These are phyloP conservation scores for Corchorus capsularis DNA, from an alignment of 345 rosid species.

Conservation along the genomic window DNA sequence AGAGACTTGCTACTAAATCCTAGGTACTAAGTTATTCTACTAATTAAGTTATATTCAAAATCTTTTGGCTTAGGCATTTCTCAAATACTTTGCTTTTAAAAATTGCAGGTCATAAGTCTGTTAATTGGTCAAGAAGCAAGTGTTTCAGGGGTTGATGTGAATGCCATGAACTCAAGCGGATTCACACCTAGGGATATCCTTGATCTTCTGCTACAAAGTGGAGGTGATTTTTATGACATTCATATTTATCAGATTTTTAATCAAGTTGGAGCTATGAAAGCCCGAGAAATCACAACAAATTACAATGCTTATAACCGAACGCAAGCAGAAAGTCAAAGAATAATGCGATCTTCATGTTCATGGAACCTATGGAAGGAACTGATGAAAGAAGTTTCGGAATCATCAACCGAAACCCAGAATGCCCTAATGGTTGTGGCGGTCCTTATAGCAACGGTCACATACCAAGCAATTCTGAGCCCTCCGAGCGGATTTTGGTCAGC, in stretches of 20 bases:
- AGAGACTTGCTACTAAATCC: background rate
- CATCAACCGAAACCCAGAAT: constrained; percentile 13
- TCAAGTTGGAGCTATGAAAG: constrained; percentile 11
- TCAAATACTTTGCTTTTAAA: background rate
- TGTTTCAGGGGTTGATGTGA: constrained; percentile 1
- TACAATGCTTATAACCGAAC: background rate
- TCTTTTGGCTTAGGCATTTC: background rate
- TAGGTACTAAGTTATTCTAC: background rate
- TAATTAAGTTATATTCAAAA: background rate
- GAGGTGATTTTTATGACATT: constrained; percentile 10
- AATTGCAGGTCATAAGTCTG: constrained; percentile 8
- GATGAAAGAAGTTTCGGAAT: constrained; percentile 13
- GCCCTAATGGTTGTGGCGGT: constrained; percentile 10
- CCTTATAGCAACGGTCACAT: constrained; percentile 15
- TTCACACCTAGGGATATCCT: constrained; percentile 11
- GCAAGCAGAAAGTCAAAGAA: background rate
- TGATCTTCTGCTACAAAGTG: constrained; percentile 10
- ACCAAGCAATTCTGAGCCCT: constrained; percentile 11
- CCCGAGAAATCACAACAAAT: background rate
- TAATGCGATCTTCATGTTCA: background rate
- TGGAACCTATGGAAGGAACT: constrained; percentile 17
- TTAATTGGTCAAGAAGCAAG: background rate
- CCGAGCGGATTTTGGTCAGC: constrained; percentile 1
- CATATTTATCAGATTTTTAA: constrained; percentile 9
- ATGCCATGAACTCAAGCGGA: constrained; percentile 8